These are phyloP conservation scores for Tetradesmus obliquus DNA, from an alignment of 139 green algal genomes.

Conservation along the genomic window DNA sequence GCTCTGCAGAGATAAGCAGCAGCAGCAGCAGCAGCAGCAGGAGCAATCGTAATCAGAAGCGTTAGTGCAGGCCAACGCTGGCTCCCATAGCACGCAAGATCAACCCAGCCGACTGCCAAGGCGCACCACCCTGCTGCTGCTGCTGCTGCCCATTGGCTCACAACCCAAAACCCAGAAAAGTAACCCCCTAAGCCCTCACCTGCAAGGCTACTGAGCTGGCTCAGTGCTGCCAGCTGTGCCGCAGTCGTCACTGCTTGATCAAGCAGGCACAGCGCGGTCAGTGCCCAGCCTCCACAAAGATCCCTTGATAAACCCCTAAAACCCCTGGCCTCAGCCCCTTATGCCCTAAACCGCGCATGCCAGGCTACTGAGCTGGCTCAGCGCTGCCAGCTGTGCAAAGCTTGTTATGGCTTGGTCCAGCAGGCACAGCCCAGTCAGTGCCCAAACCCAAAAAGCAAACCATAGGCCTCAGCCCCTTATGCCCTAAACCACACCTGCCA, in stretches of 20 bases:
- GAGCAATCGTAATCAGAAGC: neutral
- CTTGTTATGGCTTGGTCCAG: constrained; percentile 22
- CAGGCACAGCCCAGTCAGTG: constrained; percentile 23
- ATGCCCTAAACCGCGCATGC: neutral
- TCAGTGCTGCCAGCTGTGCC: neutral
- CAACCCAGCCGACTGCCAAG: too few species aligned
- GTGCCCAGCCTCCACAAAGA: neutral
- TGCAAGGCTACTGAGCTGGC: neutral
- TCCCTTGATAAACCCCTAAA: neutral
- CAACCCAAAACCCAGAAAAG: neutral
- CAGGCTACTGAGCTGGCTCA: constrained; percentile 15
- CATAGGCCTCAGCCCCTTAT: too few species aligned
- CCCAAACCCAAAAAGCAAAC: too few species aligned
- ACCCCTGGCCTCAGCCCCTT: too few species aligned
- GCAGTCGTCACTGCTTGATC: constrained; percentile 5
- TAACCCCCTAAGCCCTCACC: neutral
- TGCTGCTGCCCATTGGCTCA: too few species aligned
- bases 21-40: neutral
- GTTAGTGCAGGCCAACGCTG: too few species aligned
- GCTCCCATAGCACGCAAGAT: too few species aligned
- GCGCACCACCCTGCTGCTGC: too few species aligned
- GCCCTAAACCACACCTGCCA: neutral
- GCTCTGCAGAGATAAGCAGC: constrained; percentile 6
- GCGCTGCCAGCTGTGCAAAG: neutral
- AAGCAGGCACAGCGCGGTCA: constrained; percentile 23